Base-by-base conservation (phyloP, 257 asterid genomes). In the Misopates orontium region DNA sequence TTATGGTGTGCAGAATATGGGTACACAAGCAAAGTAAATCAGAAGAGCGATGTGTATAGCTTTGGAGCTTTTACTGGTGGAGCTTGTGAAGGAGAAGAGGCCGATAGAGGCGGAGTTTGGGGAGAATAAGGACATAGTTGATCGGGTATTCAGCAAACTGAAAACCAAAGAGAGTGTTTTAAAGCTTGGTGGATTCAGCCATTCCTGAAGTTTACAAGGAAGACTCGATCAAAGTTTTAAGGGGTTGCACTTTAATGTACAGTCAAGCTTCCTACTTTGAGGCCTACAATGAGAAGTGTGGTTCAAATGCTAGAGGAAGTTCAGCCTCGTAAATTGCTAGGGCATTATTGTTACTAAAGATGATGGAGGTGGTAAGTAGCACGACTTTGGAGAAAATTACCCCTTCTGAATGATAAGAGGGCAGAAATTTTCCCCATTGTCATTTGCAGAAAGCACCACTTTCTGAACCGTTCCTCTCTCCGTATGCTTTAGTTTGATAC, bases 391-490 rank as follows among this genome's bases (percentile, higher is more conserved):
- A 56, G 78, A 72, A 39, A 70, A 68, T 42, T 57, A 74, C 89
- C 97, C 96, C 90, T 97, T 83, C 96, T 83, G 59, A 93, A 60
- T 59, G 96, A 90, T 19, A 93, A 97, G 5, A 83, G 89, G 8
- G 95, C 95, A 69, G 81, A 87, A 60, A 77, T 93, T 71, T 84
- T 93, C 45, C 96, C 99, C 56, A 87, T 85, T 52, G 86, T 73
- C 4, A 93, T 96, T 74, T 90, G 87, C n/a, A n/a, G n/a, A n/a
- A n/a, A n/a, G n/a, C n/a, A n/a, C n/a, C n/a, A n/a, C n/a, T n/a
- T n/a, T n/a, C 71, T 93, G 97, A 73, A 93, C 99, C 92, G 83
- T 83, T 57, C 99, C 99, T 64, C 88, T 80, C 74, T 93, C 97
- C 0, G n/a, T 93, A 63, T 93, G 99, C 86, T 88, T 85, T 73